Base-by-base conservation (phyloP, 176 grass and related monocot species). In the Avena atlantica region DNA sequence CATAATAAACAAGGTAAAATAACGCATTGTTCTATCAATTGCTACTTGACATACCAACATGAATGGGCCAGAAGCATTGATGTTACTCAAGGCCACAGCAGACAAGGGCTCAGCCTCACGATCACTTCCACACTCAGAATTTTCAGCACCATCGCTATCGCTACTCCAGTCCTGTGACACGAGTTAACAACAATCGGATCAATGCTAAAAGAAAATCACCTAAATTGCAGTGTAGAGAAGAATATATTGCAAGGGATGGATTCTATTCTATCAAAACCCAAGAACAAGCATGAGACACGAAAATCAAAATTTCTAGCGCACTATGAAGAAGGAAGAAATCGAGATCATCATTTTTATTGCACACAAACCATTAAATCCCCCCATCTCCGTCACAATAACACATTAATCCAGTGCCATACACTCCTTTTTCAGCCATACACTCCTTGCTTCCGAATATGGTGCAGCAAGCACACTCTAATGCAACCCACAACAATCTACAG, bases 1-100 rank as follows among this genome's bases (percentile, higher is more conserved):
- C 69, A 81, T 53, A 88, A 47, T 20, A 34, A 70, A 84, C 15
- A 92, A 67, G 45, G 48, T 23, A 49, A 50, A 74, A 74, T 51
- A 12, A 74, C n/a, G 9, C 12, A 74, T 0, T 50, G 47, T 50
- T 74, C 71, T 49, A 51, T 48, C n/a, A 74, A 0, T 13, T 50
- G 24, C 20, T 63, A 27, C 9, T 62, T 1, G 11, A 63, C 23
- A 12, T 74, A 74, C 71, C 71, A 74, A 12, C 21, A 0, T 24
- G 45, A 12, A 74, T 14, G 13, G 2, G 71, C 23, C 6, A 74
- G 12, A 6, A 50, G 12, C 12, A 74, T 51, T 45, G 14, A 51
- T 21, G 71, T 74, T 27, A 74, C 71, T 74, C 71, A 74, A 74
- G 45, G 71, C 21, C 5, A 21, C 24, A 25, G 6, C 21, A 2